Evolutionary conservation across 2,329 filamentous ascomycete species (phyloP).

Genomic region (Arthrobotrys sphaeroides): DNA sequence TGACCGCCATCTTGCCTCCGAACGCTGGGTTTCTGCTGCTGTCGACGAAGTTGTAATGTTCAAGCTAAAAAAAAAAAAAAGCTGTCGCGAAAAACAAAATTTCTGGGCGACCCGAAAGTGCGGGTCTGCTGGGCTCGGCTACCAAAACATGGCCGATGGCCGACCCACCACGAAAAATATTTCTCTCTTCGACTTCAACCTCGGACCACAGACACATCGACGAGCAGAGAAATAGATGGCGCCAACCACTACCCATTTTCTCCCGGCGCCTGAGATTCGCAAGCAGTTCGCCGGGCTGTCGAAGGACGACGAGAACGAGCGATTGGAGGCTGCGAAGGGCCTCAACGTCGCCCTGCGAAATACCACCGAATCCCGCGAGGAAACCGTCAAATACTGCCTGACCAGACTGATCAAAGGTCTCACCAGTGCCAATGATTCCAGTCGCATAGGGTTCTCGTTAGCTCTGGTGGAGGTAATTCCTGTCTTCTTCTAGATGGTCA

Average conservation of each 20-base stretch:
- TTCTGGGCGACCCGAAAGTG: slow-evolving; percentile 34
- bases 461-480: slow-evolving; percentile 75
- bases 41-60: slow-evolving; percentile 2
- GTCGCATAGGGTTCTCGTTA: slow-evolving; percentile 86
- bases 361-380: slow-evolving; percentile 39
- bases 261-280: slow-evolving; percentile 37
- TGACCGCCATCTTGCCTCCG: slow-evolving; percentile 35
- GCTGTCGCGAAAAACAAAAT: slow-evolving; percentile 48
- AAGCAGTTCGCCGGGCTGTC: slow-evolving; percentile 45
- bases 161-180: slow-evolving; percentile 37
- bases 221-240: slow-evolving; percentile 5
- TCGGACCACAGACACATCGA: neutral
- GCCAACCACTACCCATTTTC: slow-evolving; percentile 29
- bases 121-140: slow-evolving; percentile 38
- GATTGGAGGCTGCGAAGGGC: slow-evolving; percentile 40
- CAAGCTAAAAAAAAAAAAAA: neutral
- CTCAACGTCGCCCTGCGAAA: slow-evolving; percentile 39
- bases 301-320: slow-evolving; percentile 47
- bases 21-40: slow-evolving; percentile 1
- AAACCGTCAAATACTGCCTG: slow-evolving; percentile 43
- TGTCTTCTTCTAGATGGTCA: neutral
- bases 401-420: slow-evolving; percentile 81
- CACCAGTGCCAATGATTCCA: slow-evolving; percentile 87
- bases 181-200: neutral
- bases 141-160: slow-evolving; percentile 34